Evolutionary conservation across 2,329 filamentous ascomycete species (phyloP).

Genomic region (Neofusicoccum kwambonambiense): DNA sequence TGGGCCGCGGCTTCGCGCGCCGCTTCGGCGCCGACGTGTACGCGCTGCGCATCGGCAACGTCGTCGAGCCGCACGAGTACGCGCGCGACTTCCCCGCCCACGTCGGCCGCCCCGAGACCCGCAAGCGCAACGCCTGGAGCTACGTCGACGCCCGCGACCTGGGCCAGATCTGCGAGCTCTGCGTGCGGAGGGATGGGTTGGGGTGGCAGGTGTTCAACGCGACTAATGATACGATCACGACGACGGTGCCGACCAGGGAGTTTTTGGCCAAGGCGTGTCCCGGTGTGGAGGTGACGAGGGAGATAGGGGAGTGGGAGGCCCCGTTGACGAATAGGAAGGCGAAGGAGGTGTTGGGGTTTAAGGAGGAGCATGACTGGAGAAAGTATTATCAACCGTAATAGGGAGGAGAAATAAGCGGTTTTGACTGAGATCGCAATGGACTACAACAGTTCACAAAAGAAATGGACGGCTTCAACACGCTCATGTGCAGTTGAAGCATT

Average conservation of each 20-base stretch:
- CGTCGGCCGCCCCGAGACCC: constrained; percentile 49
- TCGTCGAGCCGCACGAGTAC: constrained; percentile 63
- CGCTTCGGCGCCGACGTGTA: constrained; percentile 61
- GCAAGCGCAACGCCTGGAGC: constrained; percentile 60
- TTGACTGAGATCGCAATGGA: no score
- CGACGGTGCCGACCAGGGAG: constrained; percentile 50
- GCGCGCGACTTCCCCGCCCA: constrained; percentile 52
- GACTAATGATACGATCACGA: constrained; percentile 62
- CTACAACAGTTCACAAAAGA: no score
- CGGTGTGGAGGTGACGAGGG: constrained; percentile 51
- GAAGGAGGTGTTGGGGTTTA: constrained; percentile 57
- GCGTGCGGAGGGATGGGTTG: constrained; percentile 53
- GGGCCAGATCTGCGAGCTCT: constrained; percentile 60
- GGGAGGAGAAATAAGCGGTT: not conserved
- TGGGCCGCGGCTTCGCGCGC: constrained; percentile 56
- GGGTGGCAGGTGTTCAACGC: constrained; percentile 66
- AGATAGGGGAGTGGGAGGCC: constrained; percentile 59
- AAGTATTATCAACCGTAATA: constrained; percentile 45
- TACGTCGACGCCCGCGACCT: constrained; percentile 64
- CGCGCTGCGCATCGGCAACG: constrained; percentile 59
- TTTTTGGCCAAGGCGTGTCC: constrained; percentile 54
- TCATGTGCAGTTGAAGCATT: no score
- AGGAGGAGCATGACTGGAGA: constrained; percentile 59
- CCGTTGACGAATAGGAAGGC: constrained; percentile 63
- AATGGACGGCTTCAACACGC: no score